These are phyloP conservation scores for Carex myosuroides DNA, from an alignment of 176 grass and related monocot genomes.

Conservation along the genomic window DNA sequence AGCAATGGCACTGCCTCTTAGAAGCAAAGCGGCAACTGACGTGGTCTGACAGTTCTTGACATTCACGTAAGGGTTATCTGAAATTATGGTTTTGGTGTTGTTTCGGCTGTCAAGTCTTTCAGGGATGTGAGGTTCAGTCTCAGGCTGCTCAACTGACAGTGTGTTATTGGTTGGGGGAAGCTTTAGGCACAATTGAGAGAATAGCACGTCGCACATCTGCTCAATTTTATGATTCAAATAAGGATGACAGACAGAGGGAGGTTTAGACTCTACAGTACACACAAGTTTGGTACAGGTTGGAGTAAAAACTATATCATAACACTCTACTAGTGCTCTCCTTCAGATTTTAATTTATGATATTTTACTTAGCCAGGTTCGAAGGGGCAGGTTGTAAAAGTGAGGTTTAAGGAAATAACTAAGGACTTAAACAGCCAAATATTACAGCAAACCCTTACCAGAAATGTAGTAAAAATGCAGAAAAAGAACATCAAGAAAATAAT, in stretches of 20 bases:
- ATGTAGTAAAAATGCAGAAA: neutral
- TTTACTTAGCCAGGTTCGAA: neutral
- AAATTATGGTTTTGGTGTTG: neutral
- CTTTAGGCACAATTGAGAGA: conserved; percentile 83
- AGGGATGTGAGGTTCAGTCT: neutral
- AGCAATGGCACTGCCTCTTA: conserved; percentile 77
- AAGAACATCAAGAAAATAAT: neutral
- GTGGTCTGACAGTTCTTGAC: conserved; percentile 40
- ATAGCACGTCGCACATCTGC: conserved; percentile 96
- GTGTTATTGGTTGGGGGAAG: conserved; percentile 45
- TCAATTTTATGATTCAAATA: conserved; percentile 5
- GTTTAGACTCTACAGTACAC: neutral
- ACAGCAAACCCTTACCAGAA: neutral
- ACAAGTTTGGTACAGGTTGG: neutral
- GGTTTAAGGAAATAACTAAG: conserved; percentile 2
- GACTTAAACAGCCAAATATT: neutral
- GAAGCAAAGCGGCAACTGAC: conserved; percentile 78
- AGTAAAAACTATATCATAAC: neutral
- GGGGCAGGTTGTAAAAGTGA: neutral
- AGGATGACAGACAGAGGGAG: neutral
- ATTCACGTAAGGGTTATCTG: neutral
- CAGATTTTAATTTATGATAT: neutral
- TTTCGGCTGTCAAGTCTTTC: conserved; percentile 15
- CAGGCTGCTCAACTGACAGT: conserved; percentile 10
- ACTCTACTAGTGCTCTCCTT: neutral